These are phyloP conservation scores for Populus euphratica DNA, from an alignment of 345 rosid species.

Conservation along the genomic window DNA sequence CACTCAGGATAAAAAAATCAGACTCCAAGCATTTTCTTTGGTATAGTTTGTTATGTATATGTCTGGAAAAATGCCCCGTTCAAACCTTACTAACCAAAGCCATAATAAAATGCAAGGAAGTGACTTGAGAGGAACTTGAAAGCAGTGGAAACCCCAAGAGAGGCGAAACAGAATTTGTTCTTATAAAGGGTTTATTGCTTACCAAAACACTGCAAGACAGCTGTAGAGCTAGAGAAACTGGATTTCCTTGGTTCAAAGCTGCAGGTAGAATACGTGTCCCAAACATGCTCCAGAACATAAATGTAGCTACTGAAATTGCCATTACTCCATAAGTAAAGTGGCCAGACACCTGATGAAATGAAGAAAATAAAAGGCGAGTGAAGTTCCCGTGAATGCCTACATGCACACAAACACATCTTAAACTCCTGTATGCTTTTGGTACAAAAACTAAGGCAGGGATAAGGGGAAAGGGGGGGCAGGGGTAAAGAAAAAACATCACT, in stretches of 20 bases:
- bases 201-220: conserved; percentile 98
- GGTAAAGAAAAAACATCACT: neutral
- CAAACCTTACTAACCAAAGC: neutral
- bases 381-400: neutral
- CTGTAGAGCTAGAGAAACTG: conserved; percentile 84
- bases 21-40: neutral
- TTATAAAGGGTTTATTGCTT: neutral
- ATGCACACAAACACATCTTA: neutral
- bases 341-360: conserved; percentile 68
- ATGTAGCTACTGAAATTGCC: conserved; percentile 90
- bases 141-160: neutral
- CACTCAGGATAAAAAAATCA: neutral
- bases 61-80: neutral
- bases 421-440: neutral
- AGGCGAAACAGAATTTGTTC: neutral
- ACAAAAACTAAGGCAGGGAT: neutral
- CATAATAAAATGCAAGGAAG: neutral
- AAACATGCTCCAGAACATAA: conserved; percentile 84
- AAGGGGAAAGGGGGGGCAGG: neutral
- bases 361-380: conserved; percentile 4
- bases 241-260: conserved; percentile 59
- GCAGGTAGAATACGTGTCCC: conserved; percentile 62
- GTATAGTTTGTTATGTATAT: neutral
- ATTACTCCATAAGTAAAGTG: conserved; percentile 96
- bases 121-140: neutral